Evolutionary conservation across 331 rosid genomes (phyloP).

Genomic region (Spiraea crenata): DNA sequence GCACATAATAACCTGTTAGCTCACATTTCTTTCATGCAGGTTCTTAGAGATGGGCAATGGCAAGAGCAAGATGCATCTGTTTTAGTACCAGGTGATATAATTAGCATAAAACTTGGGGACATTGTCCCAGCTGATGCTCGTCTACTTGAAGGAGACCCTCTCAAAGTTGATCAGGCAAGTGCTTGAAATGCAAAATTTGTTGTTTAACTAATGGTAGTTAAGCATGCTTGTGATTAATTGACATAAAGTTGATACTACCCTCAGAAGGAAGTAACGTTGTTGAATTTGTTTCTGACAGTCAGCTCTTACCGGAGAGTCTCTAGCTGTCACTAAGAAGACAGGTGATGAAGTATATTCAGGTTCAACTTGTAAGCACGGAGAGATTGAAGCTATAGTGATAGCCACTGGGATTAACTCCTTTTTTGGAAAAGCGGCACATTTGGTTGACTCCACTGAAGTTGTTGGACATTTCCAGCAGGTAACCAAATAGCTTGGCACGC

Average conservation of each 20-base stretch:
- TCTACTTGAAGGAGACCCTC: constrained; percentile 79
- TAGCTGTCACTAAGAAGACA: constrained; percentile 74
- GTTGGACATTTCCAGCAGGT: constrained; percentile 89
- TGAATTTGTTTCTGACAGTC: constrained; percentile 49
- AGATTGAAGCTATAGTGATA: constrained; percentile 82
- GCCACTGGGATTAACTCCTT: constrained; percentile 85
- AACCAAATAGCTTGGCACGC: constrained; percentile 8
- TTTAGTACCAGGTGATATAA: constrained; percentile 83
- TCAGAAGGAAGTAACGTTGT: constrained; percentile 8
- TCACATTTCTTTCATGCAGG: constrained; percentile 45
- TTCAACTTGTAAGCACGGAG: constrained; percentile 87
- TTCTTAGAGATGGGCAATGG: constrained; percentile 83
- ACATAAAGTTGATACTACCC: background rate
- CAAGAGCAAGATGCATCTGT: constrained; percentile 74
- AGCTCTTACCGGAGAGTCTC: constrained; percentile 86
- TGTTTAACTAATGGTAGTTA: background rate
- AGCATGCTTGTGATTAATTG: background rate
- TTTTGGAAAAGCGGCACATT: constrained; percentile 80
- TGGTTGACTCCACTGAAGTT: constrained; percentile 70
- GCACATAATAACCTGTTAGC: background rate
- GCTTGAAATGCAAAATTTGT: constrained; percentile 5
- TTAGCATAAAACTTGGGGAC: constrained; percentile 87
- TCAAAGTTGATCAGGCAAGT: constrained; percentile 83
- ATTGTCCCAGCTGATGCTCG: constrained; percentile 93
- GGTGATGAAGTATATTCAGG: constrained; percentile 80